phyloP scores from a whole-genome alignment of 768 basidiomycete genomes.

The Boletellus ananas region DNA sequence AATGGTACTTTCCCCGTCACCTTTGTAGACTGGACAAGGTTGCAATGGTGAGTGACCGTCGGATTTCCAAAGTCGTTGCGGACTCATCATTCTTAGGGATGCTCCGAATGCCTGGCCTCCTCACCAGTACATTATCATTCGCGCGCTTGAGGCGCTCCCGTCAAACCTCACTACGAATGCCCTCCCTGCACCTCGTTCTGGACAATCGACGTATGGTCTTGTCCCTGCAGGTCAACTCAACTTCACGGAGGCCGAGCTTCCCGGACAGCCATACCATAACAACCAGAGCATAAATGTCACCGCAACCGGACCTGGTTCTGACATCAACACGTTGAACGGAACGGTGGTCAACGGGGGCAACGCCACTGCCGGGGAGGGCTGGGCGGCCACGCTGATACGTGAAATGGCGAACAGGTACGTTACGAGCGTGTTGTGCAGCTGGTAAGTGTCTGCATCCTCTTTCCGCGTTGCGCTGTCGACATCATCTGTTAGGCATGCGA shows the following conservation, averaged over 20 bases:
- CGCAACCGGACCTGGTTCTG: conserved; percentile 49
- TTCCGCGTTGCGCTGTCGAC: not conserved
- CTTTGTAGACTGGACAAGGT: conserved; percentile 65
- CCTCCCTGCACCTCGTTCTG: conserved; percentile 47
- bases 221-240: conserved; percentile 82
- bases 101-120: conserved; percentile 90
- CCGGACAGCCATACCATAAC: conserved; percentile 54
- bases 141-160: conserved; percentile 73
- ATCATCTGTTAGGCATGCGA: conserved; percentile 38
- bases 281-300: conserved; percentile 43
- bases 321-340: conserved; percentile 53
- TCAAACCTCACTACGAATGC: conserved; percentile 58
- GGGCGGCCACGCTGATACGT: conserved; percentile 58
- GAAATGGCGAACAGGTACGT: conserved; percentile 85
- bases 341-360: conserved; percentile 71
- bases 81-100: conserved; percentile 48
- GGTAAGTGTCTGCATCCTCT: conserved; percentile 43
- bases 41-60: conserved; percentile 65
- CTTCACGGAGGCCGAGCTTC: conserved; percentile 65
- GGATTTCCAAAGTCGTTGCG: not conserved
- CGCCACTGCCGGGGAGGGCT: conserved; percentile 55
- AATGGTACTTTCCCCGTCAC: conserved; percentile 85
- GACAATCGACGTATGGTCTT: conserved; percentile 60
- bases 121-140: conserved; percentile 75
- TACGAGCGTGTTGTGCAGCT: conserved; percentile 81